phyloP scores from a whole-genome alignment of 306 rosid genomes.

The Citrullus mucosospermus region DNA sequence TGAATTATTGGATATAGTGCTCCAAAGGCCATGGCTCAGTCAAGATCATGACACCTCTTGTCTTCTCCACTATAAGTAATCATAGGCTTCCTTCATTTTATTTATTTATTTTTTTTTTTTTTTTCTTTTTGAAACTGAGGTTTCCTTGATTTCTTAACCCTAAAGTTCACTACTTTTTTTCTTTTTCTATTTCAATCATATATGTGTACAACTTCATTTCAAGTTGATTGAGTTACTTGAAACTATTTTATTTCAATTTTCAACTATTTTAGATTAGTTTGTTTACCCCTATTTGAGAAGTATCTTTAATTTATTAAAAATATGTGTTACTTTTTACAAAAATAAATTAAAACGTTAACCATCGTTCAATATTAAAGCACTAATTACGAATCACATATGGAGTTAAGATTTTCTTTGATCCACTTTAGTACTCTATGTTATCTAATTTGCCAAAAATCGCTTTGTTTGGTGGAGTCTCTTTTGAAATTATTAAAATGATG shows the following conservation, averaged over 20 bases:
- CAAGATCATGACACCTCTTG: neutral
- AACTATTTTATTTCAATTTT: neutral
- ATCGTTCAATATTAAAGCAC: neutral
- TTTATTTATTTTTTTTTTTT: too few relatives aligned
- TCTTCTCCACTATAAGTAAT: neutral
- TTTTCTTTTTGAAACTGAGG: too few relatives aligned
- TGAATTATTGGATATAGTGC: slow-evolving; percentile 4
- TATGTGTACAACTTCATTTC: too few relatives aligned
- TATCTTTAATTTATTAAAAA: neutral
- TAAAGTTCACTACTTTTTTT: neutral
- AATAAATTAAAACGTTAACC: neutral
- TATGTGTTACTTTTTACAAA: neutral
- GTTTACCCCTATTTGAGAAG: neutral
- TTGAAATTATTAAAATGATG: neutral
- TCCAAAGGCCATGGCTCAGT: neutral
- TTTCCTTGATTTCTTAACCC: neutral
- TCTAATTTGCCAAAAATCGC: neutral
- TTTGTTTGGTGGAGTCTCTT: neutral
- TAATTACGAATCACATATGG: neutral
- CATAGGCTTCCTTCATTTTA: neutral
- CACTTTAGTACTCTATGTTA: neutral
- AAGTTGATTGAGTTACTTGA: too few relatives aligned
- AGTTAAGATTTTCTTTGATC: neutral
- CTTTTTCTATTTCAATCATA: too few relatives aligned
- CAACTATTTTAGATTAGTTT: neutral